Percentiles rank a stretch among this genome's conserved stretches.
These are phyloP conservation scores for Suillus brevipes DNA, from an alignment of 768 basidiomycete genomes.

Conservation along the genomic window DNA sequence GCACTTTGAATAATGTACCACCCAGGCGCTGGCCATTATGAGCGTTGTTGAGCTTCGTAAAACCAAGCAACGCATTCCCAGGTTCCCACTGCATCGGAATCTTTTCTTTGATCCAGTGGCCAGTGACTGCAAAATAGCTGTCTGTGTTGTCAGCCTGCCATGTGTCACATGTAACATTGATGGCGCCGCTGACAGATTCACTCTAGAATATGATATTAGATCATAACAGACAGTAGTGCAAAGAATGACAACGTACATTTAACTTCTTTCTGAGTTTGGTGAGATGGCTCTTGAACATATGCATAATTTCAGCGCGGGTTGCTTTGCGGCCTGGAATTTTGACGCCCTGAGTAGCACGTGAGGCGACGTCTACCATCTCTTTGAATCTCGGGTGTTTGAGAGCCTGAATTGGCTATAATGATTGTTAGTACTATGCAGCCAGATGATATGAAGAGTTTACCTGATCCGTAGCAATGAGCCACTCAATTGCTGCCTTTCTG, in stretches of 20 bases:
- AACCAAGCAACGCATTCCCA: too few species aligned
- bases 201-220: not conserved
- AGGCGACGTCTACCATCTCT: not conserved
- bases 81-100: too few species aligned
- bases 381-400: not conserved
- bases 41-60: too few species aligned
- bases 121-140: not conserved
- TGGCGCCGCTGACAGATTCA: not conserved
- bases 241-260: not conserved
- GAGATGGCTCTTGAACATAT: not conserved
- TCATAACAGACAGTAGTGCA: not conserved
- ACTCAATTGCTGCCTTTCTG: slow-evolving; percentile 29
- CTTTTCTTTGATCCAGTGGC: too few species aligned
- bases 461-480: slow-evolving; percentile 42
- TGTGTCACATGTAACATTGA: not conserved
- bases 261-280: not conserved
- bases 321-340: too few species aligned
- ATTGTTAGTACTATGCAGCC: too few species aligned
- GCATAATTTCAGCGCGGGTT: not conserved
- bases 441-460: slow-evolving; percentile 29
- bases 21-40: too few species aligned
- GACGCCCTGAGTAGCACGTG: too few species aligned
- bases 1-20: too few species aligned
- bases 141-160: not conserved
- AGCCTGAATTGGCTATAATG: slow-evolving; percentile 33